phyloP scores from a whole-genome alignment of 495 filamentous ascomycete genomes.

The Xylaria acuta region DNA sequence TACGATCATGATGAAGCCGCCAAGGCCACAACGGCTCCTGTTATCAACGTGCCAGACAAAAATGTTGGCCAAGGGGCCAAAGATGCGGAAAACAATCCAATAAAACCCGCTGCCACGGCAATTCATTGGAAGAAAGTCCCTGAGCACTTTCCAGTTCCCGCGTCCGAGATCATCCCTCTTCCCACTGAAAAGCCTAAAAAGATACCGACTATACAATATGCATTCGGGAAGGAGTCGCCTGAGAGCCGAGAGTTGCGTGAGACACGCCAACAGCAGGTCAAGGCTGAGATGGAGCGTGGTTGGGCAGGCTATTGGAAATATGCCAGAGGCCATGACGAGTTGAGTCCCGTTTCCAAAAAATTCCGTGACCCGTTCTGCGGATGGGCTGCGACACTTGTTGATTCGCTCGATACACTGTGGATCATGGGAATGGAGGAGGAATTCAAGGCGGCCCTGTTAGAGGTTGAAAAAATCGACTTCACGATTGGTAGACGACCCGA shows the following conservation, averaged over 20 bases:
- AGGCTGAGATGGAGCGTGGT: conserved; percentile 74
- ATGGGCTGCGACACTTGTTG: conserved; percentile 94
- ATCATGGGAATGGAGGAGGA: conserved; percentile 92
- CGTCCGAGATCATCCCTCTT: conserved; percentile 72
- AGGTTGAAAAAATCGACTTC: conserved; percentile 85
- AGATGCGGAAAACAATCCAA: conserved; percentile 23
- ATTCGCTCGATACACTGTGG: conserved; percentile 93
- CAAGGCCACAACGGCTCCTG: conserved; percentile 33
- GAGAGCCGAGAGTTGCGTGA: conserved; percentile 66
- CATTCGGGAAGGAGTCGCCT: conserved; percentile 68
- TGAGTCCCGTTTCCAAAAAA: conserved; percentile 69
- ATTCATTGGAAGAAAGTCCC: conserved; percentile 73
- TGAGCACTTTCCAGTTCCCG: conserved; percentile 76
- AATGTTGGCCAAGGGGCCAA: conserved; percentile 40
- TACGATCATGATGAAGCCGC: conserved; percentile 52
- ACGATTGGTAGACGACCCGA: conserved; percentile 67
- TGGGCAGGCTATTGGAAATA: conserved; percentile 85
- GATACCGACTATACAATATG: conserved; percentile 78
- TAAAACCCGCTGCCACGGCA: conserved; percentile 34
- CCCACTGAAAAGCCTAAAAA: conserved; percentile 71
- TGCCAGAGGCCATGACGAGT: conserved; percentile 87
- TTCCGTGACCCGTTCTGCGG: conserved; percentile 82
- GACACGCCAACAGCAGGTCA: conserved; percentile 71
- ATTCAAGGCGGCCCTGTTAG: conserved; percentile 83
- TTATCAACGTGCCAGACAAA: conserved; percentile 47